Evolutionary conservation across 208 protist species (phyloP).

Genomic region (Leishmania arabica): DNA sequence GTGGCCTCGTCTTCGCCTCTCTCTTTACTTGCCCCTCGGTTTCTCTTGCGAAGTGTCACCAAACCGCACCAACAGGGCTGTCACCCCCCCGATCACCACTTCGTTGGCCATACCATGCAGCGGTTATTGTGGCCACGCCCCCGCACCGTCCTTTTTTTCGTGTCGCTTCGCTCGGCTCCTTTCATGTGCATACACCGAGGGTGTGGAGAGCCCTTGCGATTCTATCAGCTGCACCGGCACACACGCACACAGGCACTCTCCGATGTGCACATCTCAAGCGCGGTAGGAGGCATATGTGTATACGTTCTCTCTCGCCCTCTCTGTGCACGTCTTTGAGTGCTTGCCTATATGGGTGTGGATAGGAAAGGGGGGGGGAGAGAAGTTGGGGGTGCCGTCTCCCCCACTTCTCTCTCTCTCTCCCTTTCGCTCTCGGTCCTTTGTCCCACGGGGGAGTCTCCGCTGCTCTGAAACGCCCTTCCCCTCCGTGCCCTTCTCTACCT

Average conservation of each 20-base stretch:
- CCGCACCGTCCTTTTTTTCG: neutral
- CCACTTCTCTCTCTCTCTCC: neutral
- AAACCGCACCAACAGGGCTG: neutral
- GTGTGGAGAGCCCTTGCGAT: neutral
- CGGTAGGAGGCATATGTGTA: neutral
- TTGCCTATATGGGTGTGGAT: neutral
- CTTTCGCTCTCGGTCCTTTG: neutral
- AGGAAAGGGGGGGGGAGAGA: neutral
- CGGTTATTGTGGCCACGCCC: neutral
- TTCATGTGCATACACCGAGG: neutral
- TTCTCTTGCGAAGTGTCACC: neutral
- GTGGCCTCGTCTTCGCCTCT: neutral
- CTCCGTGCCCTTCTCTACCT: neutral
- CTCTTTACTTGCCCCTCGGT: neutral
- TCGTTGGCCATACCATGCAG: too few relatives aligned
- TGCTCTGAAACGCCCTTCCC: neutral
- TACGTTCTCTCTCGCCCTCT: neutral
- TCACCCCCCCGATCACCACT: too few relatives aligned
- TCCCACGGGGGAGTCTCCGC: neutral
- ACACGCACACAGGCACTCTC: neutral
- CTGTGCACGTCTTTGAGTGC: slow-evolving; percentile 3
- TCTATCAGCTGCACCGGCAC: neutral
- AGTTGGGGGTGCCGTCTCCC: too few relatives aligned
- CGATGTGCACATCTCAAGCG: too few relatives aligned
- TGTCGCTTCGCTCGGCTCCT: neutral